phyloP scores from a whole-genome alignment of 345 rosid genomes.

The Boechera retrofracta region DNA sequence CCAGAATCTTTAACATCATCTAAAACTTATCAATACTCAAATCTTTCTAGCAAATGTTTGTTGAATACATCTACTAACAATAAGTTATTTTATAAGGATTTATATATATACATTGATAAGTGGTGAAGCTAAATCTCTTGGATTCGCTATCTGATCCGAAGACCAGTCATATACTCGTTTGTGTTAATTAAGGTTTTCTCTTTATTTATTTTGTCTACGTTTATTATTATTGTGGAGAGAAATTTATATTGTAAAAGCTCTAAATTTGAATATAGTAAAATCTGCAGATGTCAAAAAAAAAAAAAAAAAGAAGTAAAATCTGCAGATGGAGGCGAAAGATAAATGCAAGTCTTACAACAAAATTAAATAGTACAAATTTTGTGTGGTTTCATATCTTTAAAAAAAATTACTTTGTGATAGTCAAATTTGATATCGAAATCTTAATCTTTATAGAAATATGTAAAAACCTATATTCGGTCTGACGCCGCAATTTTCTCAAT shows the following conservation, averaged over 20 bases:
- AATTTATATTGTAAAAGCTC: too few relatives aligned
- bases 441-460: background rate
- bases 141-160: too few relatives aligned
- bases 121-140: background rate
- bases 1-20: background rate
- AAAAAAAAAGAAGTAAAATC: too few relatives aligned
- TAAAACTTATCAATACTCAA: background rate
- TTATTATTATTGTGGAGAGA: too few relatives aligned
- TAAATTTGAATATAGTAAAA: too few relatives aligned
- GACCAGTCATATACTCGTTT: too few relatives aligned
- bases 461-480: background rate
- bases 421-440: background rate
- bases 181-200: too few relatives aligned
- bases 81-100: background rate
- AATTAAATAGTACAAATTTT: background rate
- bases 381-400: background rate
- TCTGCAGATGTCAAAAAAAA: too few relatives aligned
- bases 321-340: too few relatives aligned
- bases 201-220: too few relatives aligned
- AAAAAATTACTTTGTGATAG: background rate
- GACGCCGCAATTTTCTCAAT: conserved; percentile 1
- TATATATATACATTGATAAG: background rate
- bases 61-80: background rate
- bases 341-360: background rate
- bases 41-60: background rate